phyloP scores from a whole-genome alignment of 1,284 basidiomycete species.

The Leucoagaricus sp. region DNA sequence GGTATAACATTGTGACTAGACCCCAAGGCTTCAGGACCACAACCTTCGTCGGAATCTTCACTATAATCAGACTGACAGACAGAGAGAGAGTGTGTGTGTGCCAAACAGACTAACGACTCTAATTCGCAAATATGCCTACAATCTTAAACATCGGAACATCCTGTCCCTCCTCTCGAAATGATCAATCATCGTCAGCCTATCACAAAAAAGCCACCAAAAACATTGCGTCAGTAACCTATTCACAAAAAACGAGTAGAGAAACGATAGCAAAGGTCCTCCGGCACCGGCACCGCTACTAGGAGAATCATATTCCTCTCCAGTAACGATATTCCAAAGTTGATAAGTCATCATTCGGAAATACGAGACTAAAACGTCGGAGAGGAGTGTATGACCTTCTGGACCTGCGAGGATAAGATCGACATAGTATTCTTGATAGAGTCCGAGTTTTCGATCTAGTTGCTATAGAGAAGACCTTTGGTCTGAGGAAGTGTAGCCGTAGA shows the following conservation, averaged over 20 bases:
- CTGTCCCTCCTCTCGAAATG: slow-evolving; percentile 75
- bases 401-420: slow-evolving; percentile 85
- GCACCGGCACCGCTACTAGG: no score
- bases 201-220: no score
- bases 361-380: slow-evolving; percentile 83
- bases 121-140: slow-evolving; percentile 80
- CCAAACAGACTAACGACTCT: no score
- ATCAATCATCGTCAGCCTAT: slow-evolving; percentile 78
- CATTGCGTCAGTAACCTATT: no score
- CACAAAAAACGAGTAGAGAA: no score
- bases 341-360: slow-evolving; percentile 91
- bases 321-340: slow-evolving; percentile 76
- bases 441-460: slow-evolving; percentile 79
- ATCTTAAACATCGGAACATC: slow-evolving; percentile 80
- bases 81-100: no score
- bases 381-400: slow-evolving; percentile 76
- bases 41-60: no score
- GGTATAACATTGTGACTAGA: no score
- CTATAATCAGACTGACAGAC: no score
- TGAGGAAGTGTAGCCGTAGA: slow-evolving; percentile 94
- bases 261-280: no score
- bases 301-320: slow-evolving; percentile 63
- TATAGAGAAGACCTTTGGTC: slow-evolving; percentile 82
- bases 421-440: slow-evolving; percentile 73
- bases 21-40: no score